phyloP scores from a whole-genome alignment of 768 basidiomycete species.

The Clavulina sp. region DNA sequence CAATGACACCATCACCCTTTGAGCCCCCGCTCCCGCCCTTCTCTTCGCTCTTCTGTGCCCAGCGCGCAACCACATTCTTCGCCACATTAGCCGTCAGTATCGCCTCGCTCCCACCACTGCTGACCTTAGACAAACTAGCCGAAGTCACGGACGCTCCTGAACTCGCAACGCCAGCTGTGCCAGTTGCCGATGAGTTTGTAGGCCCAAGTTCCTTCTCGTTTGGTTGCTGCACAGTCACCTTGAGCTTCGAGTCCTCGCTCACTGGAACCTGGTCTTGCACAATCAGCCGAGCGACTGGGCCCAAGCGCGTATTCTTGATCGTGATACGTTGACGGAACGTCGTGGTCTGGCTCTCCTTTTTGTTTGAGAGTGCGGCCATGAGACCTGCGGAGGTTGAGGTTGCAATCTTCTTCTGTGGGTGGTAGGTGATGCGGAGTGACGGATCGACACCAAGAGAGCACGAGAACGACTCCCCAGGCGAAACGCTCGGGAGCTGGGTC shows the following conservation, averaged over 20 bases:
- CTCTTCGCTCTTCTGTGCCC: constrained; percentile 15
- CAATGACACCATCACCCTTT: constrained; percentile 29
- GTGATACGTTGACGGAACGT: constrained; percentile 9
- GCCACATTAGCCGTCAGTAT: constrained; percentile 29
- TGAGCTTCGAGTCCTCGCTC: constrained; percentile 9
- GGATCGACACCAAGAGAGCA: constrained; percentile 11
- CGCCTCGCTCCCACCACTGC: constrained; percentile 26
- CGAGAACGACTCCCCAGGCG: constrained; percentile 8
- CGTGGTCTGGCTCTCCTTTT: constrained; percentile 6
- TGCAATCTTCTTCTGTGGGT: constrained; percentile 4
- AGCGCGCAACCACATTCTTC: constrained; percentile 24
- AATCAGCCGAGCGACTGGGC: neutral
- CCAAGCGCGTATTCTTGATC: constrained; percentile 9
- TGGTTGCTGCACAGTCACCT: constrained; percentile 8
- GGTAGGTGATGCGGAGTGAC: constrained; percentile 10
- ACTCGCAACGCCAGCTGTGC: neutral
- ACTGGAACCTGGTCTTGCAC: constrained; percentile 11
- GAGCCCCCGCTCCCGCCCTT: neutral
- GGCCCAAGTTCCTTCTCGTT: neutral
- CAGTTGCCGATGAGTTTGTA: neutral
- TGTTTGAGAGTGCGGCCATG: constrained; percentile 4
- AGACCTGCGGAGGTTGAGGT: neutral
- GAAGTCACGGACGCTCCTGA: neutral
- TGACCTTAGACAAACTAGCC: neutral
- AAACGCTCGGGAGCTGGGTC: constrained; percentile 7